Percentiles rank a stretch among this genome's conserved stretches.
These are phyloP conservation scores for Yamadazyma diddensiae DNA, from an alignment of 1,139 yeast genomes.

Conservation along the genomic window DNA sequence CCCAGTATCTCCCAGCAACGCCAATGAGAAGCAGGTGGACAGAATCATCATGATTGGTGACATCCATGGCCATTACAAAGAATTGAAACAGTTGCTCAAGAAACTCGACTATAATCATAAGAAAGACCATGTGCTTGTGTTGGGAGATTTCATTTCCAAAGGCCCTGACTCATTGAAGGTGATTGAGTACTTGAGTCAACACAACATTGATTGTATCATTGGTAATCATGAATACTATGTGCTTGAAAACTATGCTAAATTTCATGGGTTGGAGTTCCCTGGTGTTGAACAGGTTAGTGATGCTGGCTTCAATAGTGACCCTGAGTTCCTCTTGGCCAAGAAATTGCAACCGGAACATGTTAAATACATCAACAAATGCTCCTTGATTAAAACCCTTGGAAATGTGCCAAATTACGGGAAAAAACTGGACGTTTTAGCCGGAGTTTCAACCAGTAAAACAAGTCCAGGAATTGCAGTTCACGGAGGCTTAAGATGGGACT, in stretches of 20 bases:
- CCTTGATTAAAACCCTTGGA: slow-evolving; percentile 63
- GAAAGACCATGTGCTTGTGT: slow-evolving; percentile 59
- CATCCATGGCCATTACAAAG: slow-evolving; percentile 73
- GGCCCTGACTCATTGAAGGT: slow-evolving; percentile 77
- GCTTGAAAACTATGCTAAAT: slow-evolving; percentile 56
- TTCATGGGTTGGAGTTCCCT: slow-evolving; percentile 48
- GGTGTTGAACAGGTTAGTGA: slow-evolving; percentile 7
- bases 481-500: slow-evolving; percentile 71
- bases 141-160: slow-evolving; percentile 85
- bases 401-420: slow-evolving; percentile 47
- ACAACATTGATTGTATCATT: slow-evolving; percentile 66
- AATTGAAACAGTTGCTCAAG: slow-evolving; percentile 50
- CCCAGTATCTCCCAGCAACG: slow-evolving; percentile 22
- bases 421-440: slow-evolving; percentile 13
- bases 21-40: slow-evolving; percentile 22
- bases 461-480: slow-evolving; percentile 68
- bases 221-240: slow-evolving; percentile 86
- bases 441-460: slow-evolving; percentile 18
- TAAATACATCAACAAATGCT: slow-evolving; percentile 54
- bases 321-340: slow-evolving; percentile 60
- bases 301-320: slow-evolving; percentile 43
- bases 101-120: slow-evolving; percentile 41
- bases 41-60: slow-evolving; percentile 78
- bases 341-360: slow-evolving; percentile 60
- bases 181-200: slow-evolving; percentile 60